Percentiles rank a stretch among this genome's conserved stretches.
phyloP scores from a whole-genome alignment of 345 rosid species.

The Populus simonii region DNA sequence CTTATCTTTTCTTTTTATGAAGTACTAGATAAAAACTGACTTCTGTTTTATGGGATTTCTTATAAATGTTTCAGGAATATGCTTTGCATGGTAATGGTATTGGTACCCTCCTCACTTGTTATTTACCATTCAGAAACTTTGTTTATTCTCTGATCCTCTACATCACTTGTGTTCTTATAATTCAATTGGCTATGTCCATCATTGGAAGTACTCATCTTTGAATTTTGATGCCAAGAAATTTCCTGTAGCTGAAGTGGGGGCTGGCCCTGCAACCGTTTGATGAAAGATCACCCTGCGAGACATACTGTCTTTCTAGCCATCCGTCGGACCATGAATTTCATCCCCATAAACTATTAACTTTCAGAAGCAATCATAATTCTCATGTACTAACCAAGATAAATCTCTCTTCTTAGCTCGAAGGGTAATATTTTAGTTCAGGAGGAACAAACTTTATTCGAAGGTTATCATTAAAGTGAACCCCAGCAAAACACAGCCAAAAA shows the following conservation, averaged over 20 bases:
- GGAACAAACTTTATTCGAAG: constrained; percentile 4
- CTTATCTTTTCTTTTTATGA: neutral
- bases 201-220: neutral
- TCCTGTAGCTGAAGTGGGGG: neutral
- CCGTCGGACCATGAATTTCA: neutral
- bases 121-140: neutral
- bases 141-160: neutral
- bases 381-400: neutral
- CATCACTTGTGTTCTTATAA: neutral
- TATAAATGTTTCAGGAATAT: neutral
- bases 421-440: neutral
- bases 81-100: neutral
- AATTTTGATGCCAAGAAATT: neutral
- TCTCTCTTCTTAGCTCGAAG: neutral
- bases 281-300: neutral
- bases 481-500: constrained; percentile 6
- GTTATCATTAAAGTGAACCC: constrained; percentile 22
- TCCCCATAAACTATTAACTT: neutral
- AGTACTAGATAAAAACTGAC: neutral
- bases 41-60: neutral
- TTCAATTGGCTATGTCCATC: neutral
- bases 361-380: neutral
- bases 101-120: neutral
- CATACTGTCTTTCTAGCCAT: neutral
- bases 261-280: neutral